These are phyloP conservation scores for Thelephora terrestris DNA, from an alignment of 1,284 basidiomycete species.

Conservation along the genomic window DNA sequence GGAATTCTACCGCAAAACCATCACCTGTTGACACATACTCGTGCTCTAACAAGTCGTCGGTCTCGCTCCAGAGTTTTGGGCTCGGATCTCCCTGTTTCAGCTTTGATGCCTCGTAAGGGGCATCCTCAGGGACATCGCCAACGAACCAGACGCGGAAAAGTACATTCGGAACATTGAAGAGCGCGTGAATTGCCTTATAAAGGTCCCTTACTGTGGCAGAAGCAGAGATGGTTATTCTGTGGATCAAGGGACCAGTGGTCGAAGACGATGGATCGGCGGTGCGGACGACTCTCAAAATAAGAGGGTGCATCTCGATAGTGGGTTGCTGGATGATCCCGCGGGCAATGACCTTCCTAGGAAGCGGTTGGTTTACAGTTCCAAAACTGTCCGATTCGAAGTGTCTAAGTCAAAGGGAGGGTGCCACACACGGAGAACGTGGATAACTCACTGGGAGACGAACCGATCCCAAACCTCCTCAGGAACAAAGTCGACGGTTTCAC, in stretches of 20 bases:
- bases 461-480: slow-evolving; percentile 65
- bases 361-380: slow-evolving; percentile 41
- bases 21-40: slow-evolving; percentile 47
- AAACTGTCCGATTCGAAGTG: slow-evolving; percentile 45
- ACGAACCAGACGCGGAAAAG: slow-evolving; percentile 51
- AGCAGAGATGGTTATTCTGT: slow-evolving; percentile 33
- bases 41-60: slow-evolving; percentile 44
- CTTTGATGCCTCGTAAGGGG: slow-evolving; percentile 21
- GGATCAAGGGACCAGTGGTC: slow-evolving; percentile 9
- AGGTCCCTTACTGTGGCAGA: slow-evolving; percentile 29
- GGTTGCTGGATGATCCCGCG: slow-evolving; percentile 42
- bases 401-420: not conserved
- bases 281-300: slow-evolving; percentile 52
- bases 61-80: slow-evolving; percentile 27
- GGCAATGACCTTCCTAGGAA: slow-evolving; percentile 60
- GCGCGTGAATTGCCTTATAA: slow-evolving; percentile 13
- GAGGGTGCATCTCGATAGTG: slow-evolving; percentile 74
- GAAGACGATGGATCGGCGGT: slow-evolving; percentile 17
- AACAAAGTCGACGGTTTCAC: slow-evolving; percentile 69
- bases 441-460: slow-evolving; percentile 55
- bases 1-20: slow-evolving; percentile 57
- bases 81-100: slow-evolving; percentile 24
- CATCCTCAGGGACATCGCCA: slow-evolving; percentile 6
- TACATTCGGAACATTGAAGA: slow-evolving; percentile 20
- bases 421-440: not conserved